Evolutionary conservation across 2,329 filamentous ascomycete species (phyloP).

Genomic region (Didymella segeticola): DNA sequence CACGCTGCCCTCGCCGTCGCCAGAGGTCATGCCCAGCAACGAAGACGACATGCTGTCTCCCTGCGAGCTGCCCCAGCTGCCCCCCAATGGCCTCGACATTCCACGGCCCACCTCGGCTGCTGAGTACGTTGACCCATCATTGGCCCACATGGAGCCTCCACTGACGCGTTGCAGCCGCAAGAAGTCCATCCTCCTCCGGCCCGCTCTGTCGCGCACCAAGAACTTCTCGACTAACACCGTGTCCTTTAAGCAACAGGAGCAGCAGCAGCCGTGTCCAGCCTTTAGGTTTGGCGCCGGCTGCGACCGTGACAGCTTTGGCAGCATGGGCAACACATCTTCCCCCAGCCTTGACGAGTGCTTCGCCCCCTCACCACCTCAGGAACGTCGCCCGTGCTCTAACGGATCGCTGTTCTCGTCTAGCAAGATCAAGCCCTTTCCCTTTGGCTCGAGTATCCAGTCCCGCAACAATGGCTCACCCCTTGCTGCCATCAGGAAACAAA

Average conservation of each 20-base stretch:
- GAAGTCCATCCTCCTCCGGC: constrained; percentile 66
- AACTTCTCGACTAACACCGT: constrained; percentile 73
- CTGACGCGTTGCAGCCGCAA: constrained; percentile 40
- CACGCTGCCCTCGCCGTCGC: constrained; percentile 73
- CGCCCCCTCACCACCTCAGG: constrained; percentile 76
- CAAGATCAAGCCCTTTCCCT: constrained; percentile 70
- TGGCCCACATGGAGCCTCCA: not conserved
- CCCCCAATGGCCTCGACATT: constrained; percentile 37
- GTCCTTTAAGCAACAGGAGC: constrained; percentile 64
- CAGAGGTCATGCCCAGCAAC: constrained; percentile 56
- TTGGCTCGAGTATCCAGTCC: constrained; percentile 58
- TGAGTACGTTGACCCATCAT: constrained; percentile 41
- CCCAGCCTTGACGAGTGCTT: constrained; percentile 83
- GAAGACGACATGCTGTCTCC: constrained; percentile 55
- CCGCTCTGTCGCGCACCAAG: constrained; percentile 77
- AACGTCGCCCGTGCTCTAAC: constrained; percentile 66
- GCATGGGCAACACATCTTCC: constrained; percentile 61
- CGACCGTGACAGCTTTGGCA: constrained; percentile 42
- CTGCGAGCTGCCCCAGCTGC: constrained; percentile 39
- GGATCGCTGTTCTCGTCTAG: constrained; percentile 63
- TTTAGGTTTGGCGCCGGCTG: constrained; percentile 75
- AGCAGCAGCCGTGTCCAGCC: constrained; percentile 72
- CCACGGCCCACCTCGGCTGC: constrained; percentile 45
- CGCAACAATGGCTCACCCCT: constrained; percentile 78
- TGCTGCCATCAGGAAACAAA: constrained; percentile 69